These are phyloP conservation scores for Stenocarpella maydis DNA, from an alignment of 2,329 filamentous ascomycete genomes.

Conservation along the genomic window DNA sequence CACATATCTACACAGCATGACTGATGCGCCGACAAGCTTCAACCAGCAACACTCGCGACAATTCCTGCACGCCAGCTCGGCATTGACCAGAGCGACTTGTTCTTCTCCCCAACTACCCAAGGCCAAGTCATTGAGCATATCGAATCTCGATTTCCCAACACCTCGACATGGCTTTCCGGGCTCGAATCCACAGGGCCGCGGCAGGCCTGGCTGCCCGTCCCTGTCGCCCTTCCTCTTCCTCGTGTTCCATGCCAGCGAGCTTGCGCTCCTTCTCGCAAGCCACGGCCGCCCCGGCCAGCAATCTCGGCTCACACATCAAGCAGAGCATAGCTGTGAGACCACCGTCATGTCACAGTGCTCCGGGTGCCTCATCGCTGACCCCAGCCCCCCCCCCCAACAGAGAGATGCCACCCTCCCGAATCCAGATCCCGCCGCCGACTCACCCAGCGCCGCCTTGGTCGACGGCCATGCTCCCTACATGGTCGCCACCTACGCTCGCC, in stretches of 20 bases:
- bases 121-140: neutral
- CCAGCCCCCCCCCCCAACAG: constrained; percentile 32
- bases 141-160: neutral
- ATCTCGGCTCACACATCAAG: constrained; percentile 45
- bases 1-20: too few relatives aligned
- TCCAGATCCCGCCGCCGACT: constrained; percentile 77
- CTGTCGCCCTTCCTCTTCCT: constrained; percentile 10
- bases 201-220: constrained; percentile 33
- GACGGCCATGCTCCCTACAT: constrained; percentile 84
- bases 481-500: constrained; percentile 94
- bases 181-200: constrained; percentile 28
- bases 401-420: constrained; percentile 59
- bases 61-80: neutral
- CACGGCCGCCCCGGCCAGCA: constrained; percentile 47
- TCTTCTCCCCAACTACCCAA: neutral
- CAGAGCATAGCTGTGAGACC: constrained; percentile 46
- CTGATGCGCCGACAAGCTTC: constrained; percentile 11
- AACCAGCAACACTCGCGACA: neutral
- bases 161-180: constrained; percentile 34
- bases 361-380: constrained; percentile 9
- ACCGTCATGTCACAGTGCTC: constrained; percentile 6
- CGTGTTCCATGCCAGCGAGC: constrained; percentile 16
- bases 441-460: constrained; percentile 77
- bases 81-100: neutral
- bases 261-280: constrained; percentile 46